A percentile compares a stretch with the other conserved stretches of the same genome.
Conservation (phyloP, 768 basidiomycete species). For the Flagelloscypha sp. region DNA sequence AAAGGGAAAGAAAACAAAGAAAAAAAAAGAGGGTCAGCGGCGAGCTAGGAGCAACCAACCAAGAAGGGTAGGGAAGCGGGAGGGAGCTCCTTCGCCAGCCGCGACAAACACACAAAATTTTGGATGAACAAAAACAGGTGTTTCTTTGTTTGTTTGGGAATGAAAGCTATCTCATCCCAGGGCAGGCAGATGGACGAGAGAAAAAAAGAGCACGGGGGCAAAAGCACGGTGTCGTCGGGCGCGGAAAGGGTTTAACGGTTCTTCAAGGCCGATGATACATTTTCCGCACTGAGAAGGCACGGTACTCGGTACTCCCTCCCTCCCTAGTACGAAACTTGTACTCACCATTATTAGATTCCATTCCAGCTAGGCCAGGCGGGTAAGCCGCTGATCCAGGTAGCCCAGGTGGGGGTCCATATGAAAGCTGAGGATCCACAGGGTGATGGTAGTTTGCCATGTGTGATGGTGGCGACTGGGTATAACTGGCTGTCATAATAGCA, state of each 20-base stretch:
- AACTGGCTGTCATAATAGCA: slow-evolving; percentile 66
- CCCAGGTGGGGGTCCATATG: slow-evolving; percentile 63
- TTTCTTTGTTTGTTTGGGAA: slow-evolving; percentile 2
- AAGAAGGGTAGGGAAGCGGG: slow-evolving; percentile 16
- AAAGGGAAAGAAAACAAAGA: slow-evolving; percentile 20
- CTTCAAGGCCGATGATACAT: slow-evolving; percentile 64
- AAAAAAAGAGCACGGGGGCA: slow-evolving; percentile 15
- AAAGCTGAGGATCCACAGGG: slow-evolving; percentile 21
- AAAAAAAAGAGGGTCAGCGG: slow-evolving; percentile 20
- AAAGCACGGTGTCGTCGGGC: slow-evolving; percentile 17
- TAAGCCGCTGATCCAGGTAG: slow-evolving; percentile 26
- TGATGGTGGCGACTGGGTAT: too few species aligned
- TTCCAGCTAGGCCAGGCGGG: slow-evolving; percentile 20
- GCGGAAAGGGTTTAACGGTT: slow-evolving; percentile 30
- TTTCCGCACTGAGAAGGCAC: slow-evolving; percentile 86
- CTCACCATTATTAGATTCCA: slow-evolving; percentile 58
- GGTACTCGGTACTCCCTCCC: slow-evolving; percentile 85
- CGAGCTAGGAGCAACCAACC: slow-evolving; percentile 14
- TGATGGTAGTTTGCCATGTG: too few species aligned
- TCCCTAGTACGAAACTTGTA: slow-evolving; percentile 55
- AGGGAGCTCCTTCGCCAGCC: slow-evolving; percentile 10
- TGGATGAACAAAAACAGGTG: not conserved
- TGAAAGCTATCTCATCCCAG: slow-evolving; percentile 20
- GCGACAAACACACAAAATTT: too few species aligned
- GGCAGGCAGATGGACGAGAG: slow-evolving; percentile 26